These are phyloP conservation scores for Adansonia gregorii DNA, from an alignment of 441 rosid species.

Conservation along the genomic window DNA sequence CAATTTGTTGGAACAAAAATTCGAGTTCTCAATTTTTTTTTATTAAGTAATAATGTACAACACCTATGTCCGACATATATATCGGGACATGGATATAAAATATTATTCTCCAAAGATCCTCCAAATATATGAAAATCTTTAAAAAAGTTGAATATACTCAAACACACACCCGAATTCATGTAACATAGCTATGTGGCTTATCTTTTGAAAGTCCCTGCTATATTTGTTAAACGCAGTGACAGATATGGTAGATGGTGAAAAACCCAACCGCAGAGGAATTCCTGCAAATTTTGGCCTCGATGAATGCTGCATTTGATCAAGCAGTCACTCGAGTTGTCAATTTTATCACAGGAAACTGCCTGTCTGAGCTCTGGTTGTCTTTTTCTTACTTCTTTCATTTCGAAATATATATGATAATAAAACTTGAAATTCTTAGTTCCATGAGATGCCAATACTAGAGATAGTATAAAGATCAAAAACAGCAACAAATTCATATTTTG, in stretches of 20 bases:
- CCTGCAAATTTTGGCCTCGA: conserved; percentile 73
- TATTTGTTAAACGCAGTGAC: conserved; percentile 86
- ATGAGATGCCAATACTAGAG: background rate
- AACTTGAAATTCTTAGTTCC: conserved; percentile 14
- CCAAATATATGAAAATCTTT: too few species aligned
- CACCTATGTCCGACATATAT: too few species aligned
- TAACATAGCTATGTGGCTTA: conserved; percentile 62
- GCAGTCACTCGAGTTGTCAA: conserved; percentile 51
- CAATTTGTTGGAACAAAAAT: background rate
- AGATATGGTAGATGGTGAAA: conserved; percentile 80
- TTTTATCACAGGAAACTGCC: conserved; percentile 67
- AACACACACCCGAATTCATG: too few species aligned
- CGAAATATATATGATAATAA: conserved; percentile 10
- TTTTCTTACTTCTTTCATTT: background rate
- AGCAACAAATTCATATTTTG: conserved; percentile 13
- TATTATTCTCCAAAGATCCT: too few species aligned
- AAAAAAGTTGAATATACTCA: too few species aligned
- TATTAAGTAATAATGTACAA: too few species aligned
- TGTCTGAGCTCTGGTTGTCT: conserved; percentile 59
- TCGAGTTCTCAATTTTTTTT: too few species aligned
- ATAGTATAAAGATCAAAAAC: conserved; percentile 14
- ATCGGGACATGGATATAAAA: too few species aligned
- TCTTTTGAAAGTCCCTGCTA: conserved; percentile 74
- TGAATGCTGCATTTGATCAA: conserved; percentile 48
- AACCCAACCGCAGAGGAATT: conserved; percentile 84